These are phyloP conservation scores for Penicillium fimorum DNA, from an alignment of 495 filamentous ascomycete species.

Conservation along the genomic window DNA sequence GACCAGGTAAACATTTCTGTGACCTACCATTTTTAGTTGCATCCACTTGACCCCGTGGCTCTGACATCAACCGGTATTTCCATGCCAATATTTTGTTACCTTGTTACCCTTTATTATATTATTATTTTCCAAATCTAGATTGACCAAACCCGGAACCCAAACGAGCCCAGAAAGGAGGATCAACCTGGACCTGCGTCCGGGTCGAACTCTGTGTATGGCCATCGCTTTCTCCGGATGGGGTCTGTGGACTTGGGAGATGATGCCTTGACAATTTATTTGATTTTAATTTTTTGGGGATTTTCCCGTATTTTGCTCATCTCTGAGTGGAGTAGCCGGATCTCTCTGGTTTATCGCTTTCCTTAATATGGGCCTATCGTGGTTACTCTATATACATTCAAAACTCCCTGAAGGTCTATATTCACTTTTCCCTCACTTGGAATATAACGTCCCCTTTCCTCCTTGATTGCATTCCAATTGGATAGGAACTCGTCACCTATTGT, in stretches of 20 bases:
- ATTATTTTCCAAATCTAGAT: conserved; percentile 29
- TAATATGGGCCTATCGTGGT: conserved; percentile 33
- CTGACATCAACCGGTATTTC: conserved; percentile 48
- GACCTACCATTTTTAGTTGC: conserved; percentile 36
- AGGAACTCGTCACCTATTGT: background rate
- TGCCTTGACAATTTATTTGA: conserved; percentile 41
- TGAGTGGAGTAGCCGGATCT: conserved; percentile 14
- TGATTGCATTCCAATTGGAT: conserved; percentile 23
- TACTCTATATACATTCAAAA: conserved; percentile 30
- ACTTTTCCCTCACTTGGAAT: conserved; percentile 15
- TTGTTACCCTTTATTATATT: conserved; percentile 7
- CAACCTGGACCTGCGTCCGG: conserved; percentile 51
- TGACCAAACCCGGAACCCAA: conserved; percentile 38
- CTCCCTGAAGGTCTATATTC: conserved; percentile 17
- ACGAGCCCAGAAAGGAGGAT: conserved; percentile 47
- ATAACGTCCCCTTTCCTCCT: conserved; percentile 3
- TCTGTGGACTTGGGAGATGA: conserved; percentile 38
- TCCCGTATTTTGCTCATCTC: conserved; percentile 7
- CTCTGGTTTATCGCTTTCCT: conserved; percentile 36
- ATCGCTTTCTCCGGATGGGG: conserved; percentile 38
- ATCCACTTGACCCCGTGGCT: conserved; percentile 42
- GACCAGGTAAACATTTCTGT: conserved; percentile 31
- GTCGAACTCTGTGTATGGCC: conserved; percentile 44
- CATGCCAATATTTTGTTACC: conserved; percentile 9
- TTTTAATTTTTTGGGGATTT: conserved; percentile 21